phyloP scores from a whole-genome alignment of 2,329 filamentous ascomycete species.

The Shiraia sp. region DNA sequence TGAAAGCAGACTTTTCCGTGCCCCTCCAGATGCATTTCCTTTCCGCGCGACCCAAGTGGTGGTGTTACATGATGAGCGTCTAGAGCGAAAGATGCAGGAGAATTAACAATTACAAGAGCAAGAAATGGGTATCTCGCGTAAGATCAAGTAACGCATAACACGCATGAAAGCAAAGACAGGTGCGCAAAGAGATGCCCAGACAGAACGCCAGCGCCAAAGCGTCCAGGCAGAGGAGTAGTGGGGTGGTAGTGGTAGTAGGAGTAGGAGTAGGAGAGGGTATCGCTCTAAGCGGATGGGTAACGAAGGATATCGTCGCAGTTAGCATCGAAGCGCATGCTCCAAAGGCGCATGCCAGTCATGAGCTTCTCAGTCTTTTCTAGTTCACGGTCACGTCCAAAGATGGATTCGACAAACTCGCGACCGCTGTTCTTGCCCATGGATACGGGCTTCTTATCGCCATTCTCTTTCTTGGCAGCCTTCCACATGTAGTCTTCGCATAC shows the following conservation, averaged over 20 bases:
- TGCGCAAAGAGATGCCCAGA: constrained; percentile 22
- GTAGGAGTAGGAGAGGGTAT: too few relatives aligned
- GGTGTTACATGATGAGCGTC: constrained; percentile 42
- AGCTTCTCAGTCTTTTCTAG: constrained; percentile 88
- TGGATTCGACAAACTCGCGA: constrained; percentile 91
- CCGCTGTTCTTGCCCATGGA: constrained; percentile 88
- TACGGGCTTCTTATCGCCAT: constrained; percentile 62
- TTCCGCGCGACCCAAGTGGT: constrained; percentile 29
- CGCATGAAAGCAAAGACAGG: constrained; percentile 21
- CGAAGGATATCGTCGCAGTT: constrained; percentile 90
- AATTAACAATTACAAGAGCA: constrained; percentile 42
- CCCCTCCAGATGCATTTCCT: constrained; percentile 42
- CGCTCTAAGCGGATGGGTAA: constrained; percentile 50
- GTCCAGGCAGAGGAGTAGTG: constrained; percentile 19
- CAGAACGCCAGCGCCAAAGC: constrained; percentile 34
- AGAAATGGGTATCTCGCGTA: constrained; percentile 47
- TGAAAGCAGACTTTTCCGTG: constrained; percentile 43
- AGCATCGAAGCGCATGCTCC: constrained; percentile 92
- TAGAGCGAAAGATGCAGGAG: constrained; percentile 39
- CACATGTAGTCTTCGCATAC: constrained; percentile 94
- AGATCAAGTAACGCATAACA: constrained; percentile 38
- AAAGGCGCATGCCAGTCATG: constrained; percentile 85
- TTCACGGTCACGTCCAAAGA: constrained; percentile 90
- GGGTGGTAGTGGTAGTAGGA: too few relatives aligned
- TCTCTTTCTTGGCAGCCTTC: constrained; percentile 75